These are phyloP conservation scores for Roridomyces roridus DNA, from an alignment of 768 basidiomycete species.

Conservation along the genomic window DNA sequence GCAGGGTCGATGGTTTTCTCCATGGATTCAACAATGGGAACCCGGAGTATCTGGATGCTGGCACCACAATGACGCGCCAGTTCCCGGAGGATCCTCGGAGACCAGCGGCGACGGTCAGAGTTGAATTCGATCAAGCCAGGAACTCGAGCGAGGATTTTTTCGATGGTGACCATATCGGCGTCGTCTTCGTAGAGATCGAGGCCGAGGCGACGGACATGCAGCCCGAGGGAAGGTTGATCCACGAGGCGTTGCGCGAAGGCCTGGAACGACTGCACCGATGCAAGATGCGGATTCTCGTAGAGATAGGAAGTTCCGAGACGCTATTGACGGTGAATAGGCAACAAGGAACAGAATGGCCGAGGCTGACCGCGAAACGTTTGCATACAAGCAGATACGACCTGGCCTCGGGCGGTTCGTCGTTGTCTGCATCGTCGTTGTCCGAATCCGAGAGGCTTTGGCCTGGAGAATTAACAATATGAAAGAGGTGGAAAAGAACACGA, in stretches of 20 bases:
- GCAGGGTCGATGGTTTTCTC: neutral
- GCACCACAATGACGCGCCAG: no score
- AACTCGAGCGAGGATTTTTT: no score
- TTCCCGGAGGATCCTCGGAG: no score
- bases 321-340: neutral
- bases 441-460: no score
- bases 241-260: neutral
- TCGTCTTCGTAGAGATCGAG: neutral
- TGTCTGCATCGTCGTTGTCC: no score
- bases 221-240: neutral
- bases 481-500: neutral
- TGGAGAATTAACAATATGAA: no score
- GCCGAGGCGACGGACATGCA: neutral
- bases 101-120: no score
- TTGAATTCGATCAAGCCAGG: no score
- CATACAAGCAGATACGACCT: conserved; percentile 7
- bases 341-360: neutral
- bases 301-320: conserved; percentile 1
- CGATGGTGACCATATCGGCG: neutral
- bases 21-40: neutral
- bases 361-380: conserved; percentile 7
- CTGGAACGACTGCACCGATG: rapidly evolving
- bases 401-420: no score
- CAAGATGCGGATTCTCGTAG: neutral
- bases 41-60: no score